These are phyloP conservation scores for Luzula sylvatica DNA, from an alignment of 176 grass and related monocot species.

Conservation along the genomic window DNA sequence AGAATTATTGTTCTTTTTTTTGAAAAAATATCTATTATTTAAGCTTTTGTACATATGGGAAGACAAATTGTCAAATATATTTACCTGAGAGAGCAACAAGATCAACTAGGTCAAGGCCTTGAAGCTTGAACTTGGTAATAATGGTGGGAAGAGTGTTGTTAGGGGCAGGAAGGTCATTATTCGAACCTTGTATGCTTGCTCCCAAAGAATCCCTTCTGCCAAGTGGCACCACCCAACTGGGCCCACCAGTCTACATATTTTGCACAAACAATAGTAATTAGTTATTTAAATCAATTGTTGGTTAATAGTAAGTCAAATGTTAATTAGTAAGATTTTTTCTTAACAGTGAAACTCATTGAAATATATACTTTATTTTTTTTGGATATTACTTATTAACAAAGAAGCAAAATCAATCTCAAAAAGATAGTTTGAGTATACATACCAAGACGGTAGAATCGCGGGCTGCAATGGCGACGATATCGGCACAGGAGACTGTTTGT, in stretches of 20 bases:
- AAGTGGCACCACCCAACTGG: constrained; percentile 72
- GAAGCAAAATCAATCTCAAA: too few relatives aligned
- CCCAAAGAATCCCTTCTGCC: constrained; percentile 71
- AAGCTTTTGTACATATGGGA: too few relatives aligned
- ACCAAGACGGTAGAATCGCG: constrained; percentile 70
- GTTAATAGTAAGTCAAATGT: neutral
- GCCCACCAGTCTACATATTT: constrained; percentile 58
- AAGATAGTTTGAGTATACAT: neutral
- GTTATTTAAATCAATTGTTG: neutral
- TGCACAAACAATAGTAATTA: constrained; percentile 11
- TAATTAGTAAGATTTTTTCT: neutral
- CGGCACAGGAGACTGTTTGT: constrained; percentile 33
- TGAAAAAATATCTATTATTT: neutral
- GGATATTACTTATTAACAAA: too few relatives aligned
- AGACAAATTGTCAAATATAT: too few relatives aligned
- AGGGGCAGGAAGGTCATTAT: constrained; percentile 85
- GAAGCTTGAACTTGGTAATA: constrained; percentile 78
- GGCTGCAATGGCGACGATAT: constrained; percentile 27
- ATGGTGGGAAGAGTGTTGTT: constrained; percentile 90
- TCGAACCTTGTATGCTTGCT: constrained; percentile 75
- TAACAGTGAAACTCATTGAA: neutral
- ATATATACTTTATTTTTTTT: too few relatives aligned
- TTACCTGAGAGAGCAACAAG: constrained; percentile 68
- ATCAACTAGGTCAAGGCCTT: constrained; percentile 57
- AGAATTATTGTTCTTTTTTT: too few relatives aligned